Base-by-base conservation (phyloP, 2,329 filamentous ascomycete genomes). In the Talaromyces atroroseus region DNA sequence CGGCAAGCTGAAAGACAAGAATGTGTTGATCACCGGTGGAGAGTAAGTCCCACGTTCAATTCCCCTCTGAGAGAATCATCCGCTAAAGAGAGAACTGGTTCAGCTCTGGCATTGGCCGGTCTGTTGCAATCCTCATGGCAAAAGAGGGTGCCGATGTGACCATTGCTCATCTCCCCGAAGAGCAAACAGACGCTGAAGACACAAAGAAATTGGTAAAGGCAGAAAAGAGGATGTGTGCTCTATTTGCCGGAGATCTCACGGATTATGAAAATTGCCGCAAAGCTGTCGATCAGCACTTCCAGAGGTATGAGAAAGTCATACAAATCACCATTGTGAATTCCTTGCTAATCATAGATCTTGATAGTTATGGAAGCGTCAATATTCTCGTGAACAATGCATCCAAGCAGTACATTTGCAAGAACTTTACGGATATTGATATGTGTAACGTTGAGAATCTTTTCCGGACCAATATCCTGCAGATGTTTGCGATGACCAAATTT, bases 401-500 rank as follows among this genome's bases (percentile, higher is more conserved):
- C 0, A 81, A 81, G 66, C 81, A 85, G 66, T 73, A 78, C 36
- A 77, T 79, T 68, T 81, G 76, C 65, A 66, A 76, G 5, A 74
- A 83, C 32, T 76, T 83, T 20, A 70, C 72, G 34, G 74, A 83
- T 1, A 83, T 82, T 26, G 75, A 83, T 63, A 72, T 85, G 0
- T 74, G 80, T 14, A 69, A 76, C 0, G 79, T 84, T 0, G 78
- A 83, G 59, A 79, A 76, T 60, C 80, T 78, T 0, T 86, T 84
- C 73, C 76, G 76, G 46, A 78, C 74, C 58, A 84, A 84, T 58
- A 79, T 84, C 32, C 62, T 82, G 8, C 76, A 79, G 54, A 83
- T 83, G 73, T 81, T 85, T 63, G 80, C 80, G n/a, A 71, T 84
- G 59, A 79, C 79, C 5, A 84, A 84, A 64, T 83, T 76, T 59